These are phyloP conservation scores for Volvox africanus DNA, from an alignment of 139 green algal genomes.

Conservation along the genomic window DNA sequence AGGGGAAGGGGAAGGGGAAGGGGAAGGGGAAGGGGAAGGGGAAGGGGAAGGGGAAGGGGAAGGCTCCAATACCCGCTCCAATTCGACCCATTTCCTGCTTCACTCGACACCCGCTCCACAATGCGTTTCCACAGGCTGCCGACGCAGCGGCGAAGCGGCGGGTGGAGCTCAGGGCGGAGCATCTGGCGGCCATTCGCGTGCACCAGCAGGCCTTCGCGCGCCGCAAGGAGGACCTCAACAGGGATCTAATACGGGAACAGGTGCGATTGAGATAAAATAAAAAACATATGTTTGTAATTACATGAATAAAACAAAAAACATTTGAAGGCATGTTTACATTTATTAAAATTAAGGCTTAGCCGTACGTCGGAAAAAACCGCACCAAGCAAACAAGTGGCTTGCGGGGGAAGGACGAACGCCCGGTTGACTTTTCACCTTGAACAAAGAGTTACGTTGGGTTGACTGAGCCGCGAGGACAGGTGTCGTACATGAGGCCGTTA, in stretches of 20 bases:
- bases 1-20: neutral
- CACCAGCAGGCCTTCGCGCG: neutral
- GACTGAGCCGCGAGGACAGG: too few relatives aligned
- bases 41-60: neutral
- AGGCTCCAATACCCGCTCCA: neutral
- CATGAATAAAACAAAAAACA: too few relatives aligned
- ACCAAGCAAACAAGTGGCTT: too few relatives aligned
- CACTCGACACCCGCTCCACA: neutral
- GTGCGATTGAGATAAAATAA: neutral
- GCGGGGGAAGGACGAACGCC: too few relatives aligned
- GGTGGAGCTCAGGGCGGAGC: neutral
- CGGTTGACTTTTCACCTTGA: too few relatives aligned
- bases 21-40: neutral
- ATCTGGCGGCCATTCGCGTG: neutral
- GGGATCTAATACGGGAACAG: constrained; percentile 4
- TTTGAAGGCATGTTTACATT: too few relatives aligned
- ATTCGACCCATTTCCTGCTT: neutral
- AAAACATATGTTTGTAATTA: too few relatives aligned
- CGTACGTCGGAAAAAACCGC: too few relatives aligned
- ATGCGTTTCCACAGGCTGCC: too few relatives aligned
- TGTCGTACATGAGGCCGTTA: too few relatives aligned
- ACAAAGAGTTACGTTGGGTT: too few relatives aligned
- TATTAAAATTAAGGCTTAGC: too few relatives aligned
- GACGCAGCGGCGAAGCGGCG: neutral
- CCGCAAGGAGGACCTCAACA: neutral